Evolutionary conservation across 139 green algal genomes (phyloP).

Genomic region (Tetraselmis chui): DNA sequence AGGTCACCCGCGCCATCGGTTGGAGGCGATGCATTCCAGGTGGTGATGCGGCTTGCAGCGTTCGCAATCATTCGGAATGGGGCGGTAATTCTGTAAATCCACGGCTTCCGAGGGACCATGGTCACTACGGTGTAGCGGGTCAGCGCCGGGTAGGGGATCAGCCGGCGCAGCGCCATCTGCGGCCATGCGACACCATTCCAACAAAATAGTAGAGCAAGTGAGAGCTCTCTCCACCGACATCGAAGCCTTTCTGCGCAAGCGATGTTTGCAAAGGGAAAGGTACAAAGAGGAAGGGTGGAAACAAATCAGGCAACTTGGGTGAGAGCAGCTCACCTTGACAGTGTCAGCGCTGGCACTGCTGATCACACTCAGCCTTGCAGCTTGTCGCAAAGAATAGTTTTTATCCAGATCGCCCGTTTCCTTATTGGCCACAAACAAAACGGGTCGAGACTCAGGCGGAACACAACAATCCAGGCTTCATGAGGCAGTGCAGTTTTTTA

Average conservation of each 20-base stretch:
- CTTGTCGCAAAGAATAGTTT: neutral
- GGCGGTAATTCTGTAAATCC: neutral
- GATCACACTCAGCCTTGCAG: neutral
- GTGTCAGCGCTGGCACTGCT: neutral
- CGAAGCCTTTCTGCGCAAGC: neutral
- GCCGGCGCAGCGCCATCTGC: neutral
- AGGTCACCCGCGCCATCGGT: no score
- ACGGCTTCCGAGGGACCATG: neutral
- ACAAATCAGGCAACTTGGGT: neutral
- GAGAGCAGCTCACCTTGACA: neutral
- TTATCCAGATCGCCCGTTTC: neutral
- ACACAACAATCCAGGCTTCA: neutral
- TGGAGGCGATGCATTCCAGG: no score
- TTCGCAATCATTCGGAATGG: neutral
- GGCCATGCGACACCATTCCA: no score
- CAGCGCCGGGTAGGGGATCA: neutral
- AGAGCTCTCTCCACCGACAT: no score
- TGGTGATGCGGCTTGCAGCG: neutral
- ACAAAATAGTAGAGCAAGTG: no score
- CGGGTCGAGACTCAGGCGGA: neutral
- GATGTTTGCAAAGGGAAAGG: neutral
- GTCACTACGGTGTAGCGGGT: neutral
- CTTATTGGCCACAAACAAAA: neutral
- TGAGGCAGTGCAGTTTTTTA: neutral
- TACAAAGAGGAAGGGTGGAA: neutral